These are phyloP conservation scores for Lachnellula cervina DNA, from an alignment of 2,329 filamentous ascomycete species.

Conservation along the genomic window DNA sequence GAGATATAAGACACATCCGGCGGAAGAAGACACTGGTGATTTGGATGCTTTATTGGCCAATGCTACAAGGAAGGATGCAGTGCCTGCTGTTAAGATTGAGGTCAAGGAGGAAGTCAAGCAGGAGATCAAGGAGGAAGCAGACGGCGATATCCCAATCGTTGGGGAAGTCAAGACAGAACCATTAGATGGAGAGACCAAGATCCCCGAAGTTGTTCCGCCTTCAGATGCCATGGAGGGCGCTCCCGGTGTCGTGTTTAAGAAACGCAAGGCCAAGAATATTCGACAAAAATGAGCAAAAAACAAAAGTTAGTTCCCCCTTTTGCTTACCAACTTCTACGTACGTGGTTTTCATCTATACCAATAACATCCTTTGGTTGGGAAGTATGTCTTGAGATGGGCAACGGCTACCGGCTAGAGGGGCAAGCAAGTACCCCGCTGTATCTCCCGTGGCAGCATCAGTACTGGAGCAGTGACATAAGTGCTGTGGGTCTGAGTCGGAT, in stretches of 20 bases:
- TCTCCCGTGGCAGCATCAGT: background rate
- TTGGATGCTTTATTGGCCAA: conserved; percentile 37
- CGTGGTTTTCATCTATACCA: background rate
- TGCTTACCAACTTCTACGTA: background rate
- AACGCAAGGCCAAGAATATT: conserved; percentile 65
- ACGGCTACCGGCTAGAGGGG: background rate
- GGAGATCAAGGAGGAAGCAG: conserved; percentile 16
- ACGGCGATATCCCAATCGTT: background rate
- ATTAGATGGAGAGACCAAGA: conserved; percentile 32
- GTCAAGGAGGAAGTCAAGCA: conserved; percentile 13
- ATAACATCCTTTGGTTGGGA: background rate
- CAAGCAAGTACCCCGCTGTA: background rate
- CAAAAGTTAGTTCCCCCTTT: background rate
- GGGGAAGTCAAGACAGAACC: conserved; percentile 24
- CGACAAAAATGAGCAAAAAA: conserved; percentile 47
- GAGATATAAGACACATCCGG: conserved; percentile 32
- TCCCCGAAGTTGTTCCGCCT: conserved; percentile 20
- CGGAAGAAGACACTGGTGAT: conserved; percentile 27
- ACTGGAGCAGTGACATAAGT: background rate
- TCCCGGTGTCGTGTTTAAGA: conserved; percentile 68
- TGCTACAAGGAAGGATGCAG: conserved; percentile 25
- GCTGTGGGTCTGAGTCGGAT: background rate
- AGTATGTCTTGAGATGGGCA: background rate
- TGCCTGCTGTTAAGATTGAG: conserved; percentile 20
- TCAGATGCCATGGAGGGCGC: conserved; percentile 26